Base-by-base conservation (phyloP, 2,329 filamentous ascomycete genomes). In the Anthostomella pinea region DNA sequence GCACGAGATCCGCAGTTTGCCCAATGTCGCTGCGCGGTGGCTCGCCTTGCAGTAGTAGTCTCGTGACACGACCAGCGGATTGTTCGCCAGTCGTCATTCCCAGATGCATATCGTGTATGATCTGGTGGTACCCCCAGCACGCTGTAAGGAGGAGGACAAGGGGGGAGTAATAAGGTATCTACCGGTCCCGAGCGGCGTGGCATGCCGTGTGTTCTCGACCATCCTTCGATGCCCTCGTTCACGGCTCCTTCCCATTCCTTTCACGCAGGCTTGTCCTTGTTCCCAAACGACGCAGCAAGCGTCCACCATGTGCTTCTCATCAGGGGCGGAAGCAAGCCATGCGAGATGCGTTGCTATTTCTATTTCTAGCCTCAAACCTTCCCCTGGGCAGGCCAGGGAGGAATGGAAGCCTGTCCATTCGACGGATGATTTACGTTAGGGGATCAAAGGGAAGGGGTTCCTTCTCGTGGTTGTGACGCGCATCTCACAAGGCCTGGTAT, bases 241-340 rank as follows among this genome's bases (percentile, higher is more conserved):
- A 22, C 27, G 20, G 17, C 21, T 21, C 42, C 28, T 40, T 37
- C 33, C 14, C 22, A 23, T 28, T 24, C 39, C 38, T 24, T 24
- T 38, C 36, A 45, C 35, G 33, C 25, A 37, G 36, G 34, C 26
- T 44, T 45, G 48, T 46, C 36, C 42, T 41, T 31, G 35, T 18
- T 26, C 31, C 19, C 32, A 21, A 48, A 41, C 21, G 30, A 34
- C 38, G 29, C 26, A 22, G 20, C 23, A 28, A 24, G 38, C 34
- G 36, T 45, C 37, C 25, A 31, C 30, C 28, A 30, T 22, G n/a
- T 33, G 20, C 29, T 45, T n/a, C n/a, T n/a, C n/a, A 39, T 48
- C 43, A 51, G 47, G 41, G 47, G 42, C 37, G 47, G 53, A 46
- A 50, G 42, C 34, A 45, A 51, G 49, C 49, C 40, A 51, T 49